Percentiles rank a stretch among this genome's conserved stretches.
These are phyloP conservation scores for Handroanthus guayacan DNA, from an alignment of 257 asterid genomes.

Conservation along the genomic window DNA sequence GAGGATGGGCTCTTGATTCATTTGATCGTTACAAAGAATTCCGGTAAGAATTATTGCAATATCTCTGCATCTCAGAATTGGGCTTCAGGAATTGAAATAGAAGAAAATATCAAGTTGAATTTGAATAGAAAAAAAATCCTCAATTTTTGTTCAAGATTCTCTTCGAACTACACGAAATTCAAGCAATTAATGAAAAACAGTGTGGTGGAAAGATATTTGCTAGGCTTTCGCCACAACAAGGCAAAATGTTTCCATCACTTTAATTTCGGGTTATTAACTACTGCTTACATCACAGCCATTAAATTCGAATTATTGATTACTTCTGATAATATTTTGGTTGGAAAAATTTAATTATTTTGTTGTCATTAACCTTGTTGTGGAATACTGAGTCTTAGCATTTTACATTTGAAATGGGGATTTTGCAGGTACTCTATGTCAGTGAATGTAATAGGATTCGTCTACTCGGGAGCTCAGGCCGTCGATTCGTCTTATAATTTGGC, in stretches of 20 bases:
- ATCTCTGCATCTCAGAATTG: background rate
- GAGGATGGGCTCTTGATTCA: conserved; percentile 80
- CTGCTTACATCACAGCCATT: too few relatives aligned
- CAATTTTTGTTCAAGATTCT: too few relatives aligned
- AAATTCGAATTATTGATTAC: too few relatives aligned
- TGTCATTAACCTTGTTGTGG: background rate
- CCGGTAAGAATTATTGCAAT: conserved; percentile 36
- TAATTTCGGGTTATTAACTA: too few relatives aligned
- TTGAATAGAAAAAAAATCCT: too few relatives aligned
- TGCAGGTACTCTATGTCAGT: conserved; percentile 78
- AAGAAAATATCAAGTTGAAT: background rate
- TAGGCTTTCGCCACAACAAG: too few relatives aligned
- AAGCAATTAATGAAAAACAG: too few relatives aligned
- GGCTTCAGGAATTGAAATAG: conserved; percentile 1
- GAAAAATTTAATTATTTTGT: too few relatives aligned
- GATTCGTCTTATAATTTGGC: conserved; percentile 55
- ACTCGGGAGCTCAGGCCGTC: conserved; percentile 75
- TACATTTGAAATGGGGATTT: conserved; percentile 34
- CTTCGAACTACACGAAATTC: too few relatives aligned
- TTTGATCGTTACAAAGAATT: conserved; percentile 65
- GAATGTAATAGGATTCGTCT: conserved; percentile 72
- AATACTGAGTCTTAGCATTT: conserved; percentile 16
- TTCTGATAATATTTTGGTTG: too few relatives aligned
- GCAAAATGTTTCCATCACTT: too few relatives aligned
- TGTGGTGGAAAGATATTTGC: too few relatives aligned